These are phyloP conservation scores for Trichocladium antarcticum DNA, from an alignment of 495 filamentous ascomycete species.

Conservation along the genomic window DNA sequence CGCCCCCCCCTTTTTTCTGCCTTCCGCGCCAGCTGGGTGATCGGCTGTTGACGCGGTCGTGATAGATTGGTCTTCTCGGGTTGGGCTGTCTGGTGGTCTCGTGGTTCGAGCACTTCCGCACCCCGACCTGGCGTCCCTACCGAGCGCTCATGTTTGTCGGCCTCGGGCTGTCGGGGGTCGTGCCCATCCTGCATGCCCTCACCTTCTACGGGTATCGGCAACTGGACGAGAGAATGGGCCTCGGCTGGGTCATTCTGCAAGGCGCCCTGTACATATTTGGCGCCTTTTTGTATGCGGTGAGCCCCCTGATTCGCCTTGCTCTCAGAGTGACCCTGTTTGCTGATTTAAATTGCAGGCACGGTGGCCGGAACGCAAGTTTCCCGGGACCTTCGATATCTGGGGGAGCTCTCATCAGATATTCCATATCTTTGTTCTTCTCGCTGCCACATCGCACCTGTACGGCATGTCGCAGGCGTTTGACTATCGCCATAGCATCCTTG, in stretches of 20 bases:
- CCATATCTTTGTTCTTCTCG: slow-evolving; percentile 58
- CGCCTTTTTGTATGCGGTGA: slow-evolving; percentile 65
- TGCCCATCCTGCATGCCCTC: slow-evolving; percentile 66
- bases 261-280: slow-evolving; percentile 79
- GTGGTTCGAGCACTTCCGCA: slow-evolving; percentile 67
- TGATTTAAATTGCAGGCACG: slow-evolving; percentile 26
- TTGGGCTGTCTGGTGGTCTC: slow-evolving; percentile 63
- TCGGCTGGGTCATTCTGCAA: slow-evolving; percentile 66
- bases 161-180: slow-evolving; percentile 72
- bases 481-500: slow-evolving; percentile 34
- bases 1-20: background rate
- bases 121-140: slow-evolving; percentile 70
- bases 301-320: background rate
- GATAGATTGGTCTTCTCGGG: slow-evolving; percentile 65
- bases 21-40: background rate
- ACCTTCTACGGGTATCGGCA: slow-evolving; percentile 38
- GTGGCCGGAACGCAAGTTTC: slow-evolving; percentile 51
- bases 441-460: slow-evolving; percentile 52
- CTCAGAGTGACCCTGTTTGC: background rate
- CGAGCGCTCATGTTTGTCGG: slow-evolving; percentile 84
- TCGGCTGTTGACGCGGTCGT: too few relatives aligned
- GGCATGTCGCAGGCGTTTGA: slow-evolving; percentile 48
- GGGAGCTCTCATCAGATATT: slow-evolving; percentile 75
- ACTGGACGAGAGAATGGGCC: slow-evolving; percentile 58
- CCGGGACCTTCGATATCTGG: slow-evolving; percentile 61